A percentile compares a stretch with the other conserved stretches of the same genome.
phyloP scores from a whole-genome alignment of 805 yeast species.

The Starmerella bombi region DNA sequence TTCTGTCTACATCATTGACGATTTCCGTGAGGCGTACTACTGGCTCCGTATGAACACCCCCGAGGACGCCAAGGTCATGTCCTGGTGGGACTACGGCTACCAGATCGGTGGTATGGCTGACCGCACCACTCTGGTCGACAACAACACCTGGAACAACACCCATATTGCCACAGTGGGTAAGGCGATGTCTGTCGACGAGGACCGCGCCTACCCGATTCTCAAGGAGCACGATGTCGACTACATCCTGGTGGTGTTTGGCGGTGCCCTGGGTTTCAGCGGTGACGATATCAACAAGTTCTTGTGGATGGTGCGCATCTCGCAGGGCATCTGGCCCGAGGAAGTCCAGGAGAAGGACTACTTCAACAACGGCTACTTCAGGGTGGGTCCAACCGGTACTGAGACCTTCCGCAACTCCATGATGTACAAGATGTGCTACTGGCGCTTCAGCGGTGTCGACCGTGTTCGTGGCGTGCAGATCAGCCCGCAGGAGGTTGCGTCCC shows the following conservation, averaged over 20 bases:
- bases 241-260: conserved; percentile 86
- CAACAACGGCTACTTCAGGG: conserved; percentile 77
- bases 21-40: conserved; percentile 95
- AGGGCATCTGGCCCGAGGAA: conserved; percentile 99
- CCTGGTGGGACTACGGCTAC: conserved; percentile 99
- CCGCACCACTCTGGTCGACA: conserved; percentile 93
- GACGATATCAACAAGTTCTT: conserved; percentile 92
- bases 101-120: conserved; percentile 99
- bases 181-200: conserved; percentile 88
- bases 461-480: conserved; percentile 76
- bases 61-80: conserved; percentile 89
- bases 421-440: conserved; percentile 89
- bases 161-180: conserved; percentile 98
- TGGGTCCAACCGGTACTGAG: conserved; percentile 67
- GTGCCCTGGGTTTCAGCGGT: conserved; percentile 82
- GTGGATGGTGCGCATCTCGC: conserved; percentile 99
- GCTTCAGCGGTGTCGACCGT: conserved; percentile 65
- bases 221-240: conserved; percentile 90
- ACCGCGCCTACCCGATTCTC: conserved; percentile 74
- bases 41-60: conserved; percentile 97
- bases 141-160: conserved; percentile 98
- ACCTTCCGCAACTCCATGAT: conserved; percentile 81
- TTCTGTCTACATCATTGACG: conserved; percentile 72
- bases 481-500: conserved; percentile 33
- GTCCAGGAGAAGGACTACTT: conserved; percentile 73